A percentile compares a stretch with the other conserved stretches of the same genome.
phyloP scores from a whole-genome alignment of 2,329 filamentous ascomycete genomes.

The Colletotrichum sp. region DNA sequence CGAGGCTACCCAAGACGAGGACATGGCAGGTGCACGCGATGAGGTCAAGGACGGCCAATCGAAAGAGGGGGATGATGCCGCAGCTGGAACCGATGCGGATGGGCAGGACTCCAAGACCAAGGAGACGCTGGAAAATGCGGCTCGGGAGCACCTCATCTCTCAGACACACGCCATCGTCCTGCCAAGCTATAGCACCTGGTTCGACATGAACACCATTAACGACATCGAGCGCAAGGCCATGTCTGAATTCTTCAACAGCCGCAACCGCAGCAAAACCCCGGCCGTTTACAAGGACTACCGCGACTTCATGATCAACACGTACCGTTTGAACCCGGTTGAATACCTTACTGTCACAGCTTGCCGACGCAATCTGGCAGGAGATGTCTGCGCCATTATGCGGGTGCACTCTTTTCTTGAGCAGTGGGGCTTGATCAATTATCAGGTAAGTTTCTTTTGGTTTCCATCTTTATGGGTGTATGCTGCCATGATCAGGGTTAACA shows the following conservation, averaged over 20 bases:
- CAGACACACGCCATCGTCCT: slow-evolving; percentile 97
- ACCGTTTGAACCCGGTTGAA: slow-evolving; percentile 92
- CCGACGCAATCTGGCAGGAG: slow-evolving; percentile 90
- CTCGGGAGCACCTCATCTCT: slow-evolving; percentile 87
- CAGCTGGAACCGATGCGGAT: slow-evolving; percentile 49
- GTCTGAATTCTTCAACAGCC: slow-evolving; percentile 97
- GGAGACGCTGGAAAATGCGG: slow-evolving; percentile 81
- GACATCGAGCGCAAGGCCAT: slow-evolving; percentile 92
- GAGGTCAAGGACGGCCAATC: slow-evolving; percentile 48
- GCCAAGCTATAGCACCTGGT: slow-evolving; percentile 98
- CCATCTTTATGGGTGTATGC: background rate
- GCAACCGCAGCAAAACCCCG: slow-evolving; percentile 97
- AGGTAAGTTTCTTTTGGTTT: slow-evolving; percentile 59
- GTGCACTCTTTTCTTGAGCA: slow-evolving; percentile 98
- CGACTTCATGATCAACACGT: slow-evolving; percentile 99
- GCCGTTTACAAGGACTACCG: slow-evolving; percentile 98
- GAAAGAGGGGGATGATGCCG: slow-evolving; percentile 49
- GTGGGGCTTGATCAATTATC: slow-evolving; percentile 99
- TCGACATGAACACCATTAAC: slow-evolving; percentile 95
- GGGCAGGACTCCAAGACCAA: slow-evolving; percentile 73
- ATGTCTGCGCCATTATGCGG: slow-evolving; percentile 99
- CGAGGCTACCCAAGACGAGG: slow-evolving; percentile 75
- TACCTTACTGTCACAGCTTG: slow-evolving; percentile 98
- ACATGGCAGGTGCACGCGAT: slow-evolving; percentile 73
- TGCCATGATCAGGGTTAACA: slow-evolving; percentile 28